Evolutionary conservation across 345 rosid species (phyloP).

Genomic region (Hypericum androsaemum): DNA sequence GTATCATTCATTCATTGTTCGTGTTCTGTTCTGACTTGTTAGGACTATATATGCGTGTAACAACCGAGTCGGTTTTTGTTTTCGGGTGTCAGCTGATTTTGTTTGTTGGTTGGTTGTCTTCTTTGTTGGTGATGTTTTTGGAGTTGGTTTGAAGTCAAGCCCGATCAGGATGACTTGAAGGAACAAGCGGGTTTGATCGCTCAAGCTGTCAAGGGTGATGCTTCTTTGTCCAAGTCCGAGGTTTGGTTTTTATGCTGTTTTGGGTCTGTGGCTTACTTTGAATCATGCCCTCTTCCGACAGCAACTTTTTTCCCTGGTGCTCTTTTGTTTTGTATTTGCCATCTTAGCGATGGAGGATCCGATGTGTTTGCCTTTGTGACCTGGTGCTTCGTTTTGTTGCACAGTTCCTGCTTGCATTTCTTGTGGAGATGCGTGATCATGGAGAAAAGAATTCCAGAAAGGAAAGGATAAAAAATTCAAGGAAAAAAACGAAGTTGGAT

Average conservation of each 20-base stretch:
- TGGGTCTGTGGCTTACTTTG: neutral
- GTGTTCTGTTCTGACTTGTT: too few relatives aligned
- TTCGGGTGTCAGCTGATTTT: neutral
- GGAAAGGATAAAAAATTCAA: too few relatives aligned
- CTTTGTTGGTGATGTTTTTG: too few relatives aligned
- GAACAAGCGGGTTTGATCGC: conserved; percentile 47
- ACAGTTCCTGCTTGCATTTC: conserved; percentile 54
- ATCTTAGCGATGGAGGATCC: neutral
- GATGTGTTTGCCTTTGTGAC: neutral
- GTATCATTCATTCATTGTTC: conserved; percentile 26
- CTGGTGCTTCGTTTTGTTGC: neutral
- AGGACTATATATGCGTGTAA: too few relatives aligned
- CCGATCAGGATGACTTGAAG: conserved; percentile 70
- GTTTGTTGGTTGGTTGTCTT: conserved; percentile 15
- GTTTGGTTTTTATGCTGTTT: conserved; percentile 26
- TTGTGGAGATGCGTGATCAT: conserved; percentile 46
- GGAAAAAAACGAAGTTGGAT: conserved; percentile 27
- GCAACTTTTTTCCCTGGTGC: too few relatives aligned
- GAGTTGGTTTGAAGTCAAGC: conserved; percentile 57
- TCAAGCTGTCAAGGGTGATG: conserved; percentile 58
- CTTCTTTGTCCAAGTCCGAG: conserved; percentile 45
- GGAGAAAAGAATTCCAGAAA: too few relatives aligned
- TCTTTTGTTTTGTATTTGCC: neutral
- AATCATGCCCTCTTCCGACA: neutral
- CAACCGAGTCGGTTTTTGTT: conserved; percentile 2